Evolutionary conservation across 2,329 filamentous ascomycete species (phyloP).

Genomic region (Aphanocladium album): DNA sequence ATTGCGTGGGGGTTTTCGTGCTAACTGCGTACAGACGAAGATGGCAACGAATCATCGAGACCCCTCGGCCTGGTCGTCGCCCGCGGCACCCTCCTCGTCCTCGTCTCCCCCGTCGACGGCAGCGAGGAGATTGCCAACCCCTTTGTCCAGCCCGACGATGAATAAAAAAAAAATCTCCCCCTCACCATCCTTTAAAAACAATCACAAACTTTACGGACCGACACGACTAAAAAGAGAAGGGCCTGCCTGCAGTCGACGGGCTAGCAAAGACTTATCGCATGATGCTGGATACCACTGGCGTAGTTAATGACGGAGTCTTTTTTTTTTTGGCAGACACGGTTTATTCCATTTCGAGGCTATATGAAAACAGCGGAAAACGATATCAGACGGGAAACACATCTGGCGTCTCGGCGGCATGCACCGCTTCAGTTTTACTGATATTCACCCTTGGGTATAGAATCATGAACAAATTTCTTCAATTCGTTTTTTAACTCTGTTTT

Average conservation of each 20-base stretch:
- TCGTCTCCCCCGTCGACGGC: constrained; percentile 88
- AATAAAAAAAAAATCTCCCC: too few species aligned
- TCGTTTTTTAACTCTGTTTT: not conserved
- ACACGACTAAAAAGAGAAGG: too few species aligned
- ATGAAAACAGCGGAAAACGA: not conserved
- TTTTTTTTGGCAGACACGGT: not conserved
- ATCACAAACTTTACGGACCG: not conserved
- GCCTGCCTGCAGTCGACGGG: too few species aligned
- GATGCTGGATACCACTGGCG: not conserved
- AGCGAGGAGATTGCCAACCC: constrained; percentile 96
- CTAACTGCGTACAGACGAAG: constrained; percentile 61
- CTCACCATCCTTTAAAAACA: not conserved
- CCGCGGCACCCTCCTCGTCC: constrained; percentile 84
- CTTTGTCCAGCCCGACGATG: constrained; percentile 71
- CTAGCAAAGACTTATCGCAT: not conserved
- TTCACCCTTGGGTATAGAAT: not conserved
- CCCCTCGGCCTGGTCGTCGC: constrained; percentile 83
- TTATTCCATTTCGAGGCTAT: not conserved
- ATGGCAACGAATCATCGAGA: constrained; percentile 80
- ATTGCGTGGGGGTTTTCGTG: not conserved
- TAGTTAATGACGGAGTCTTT: not conserved
- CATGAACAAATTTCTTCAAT: not conserved
- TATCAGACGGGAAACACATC: not conserved
- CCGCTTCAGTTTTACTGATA: not conserved
- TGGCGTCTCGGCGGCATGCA: not conserved